Evolutionary conservation across 1,284 basidiomycete species (phyloP).

Genomic region (Ustilago bromivora): DNA sequence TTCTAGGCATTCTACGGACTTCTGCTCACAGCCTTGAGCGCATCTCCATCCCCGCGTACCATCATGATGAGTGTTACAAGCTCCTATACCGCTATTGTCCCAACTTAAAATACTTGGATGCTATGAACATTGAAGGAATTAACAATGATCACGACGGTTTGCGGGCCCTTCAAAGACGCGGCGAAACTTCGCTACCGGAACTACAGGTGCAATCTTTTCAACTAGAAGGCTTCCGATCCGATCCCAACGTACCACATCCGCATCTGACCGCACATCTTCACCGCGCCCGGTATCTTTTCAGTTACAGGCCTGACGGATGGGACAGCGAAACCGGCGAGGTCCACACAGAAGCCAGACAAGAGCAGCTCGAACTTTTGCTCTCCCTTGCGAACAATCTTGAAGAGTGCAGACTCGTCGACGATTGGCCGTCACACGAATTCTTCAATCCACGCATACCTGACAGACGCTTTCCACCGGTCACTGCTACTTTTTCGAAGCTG

Average conservation of each 20-base stretch:
- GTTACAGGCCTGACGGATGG: neutral
- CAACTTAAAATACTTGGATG: constrained; percentile 6
- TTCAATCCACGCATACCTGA: constrained; percentile 1
- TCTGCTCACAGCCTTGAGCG: constrained; percentile 17
- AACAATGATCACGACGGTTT: neutral
- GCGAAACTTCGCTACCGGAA: neutral
- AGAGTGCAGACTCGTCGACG: neutral
- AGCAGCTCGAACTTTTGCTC: neutral
- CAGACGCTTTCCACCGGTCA: neutral
- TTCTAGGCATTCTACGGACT: constrained; percentile 10
- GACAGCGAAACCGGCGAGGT: neutral
- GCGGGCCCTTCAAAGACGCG: neutral
- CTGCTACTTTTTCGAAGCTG: constrained; percentile 2
- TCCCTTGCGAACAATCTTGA: constrained; percentile 8
- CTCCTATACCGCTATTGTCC: constrained; percentile 24
- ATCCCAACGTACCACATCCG: neutral
- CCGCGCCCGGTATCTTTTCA: neutral
- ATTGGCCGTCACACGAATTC: neutral
- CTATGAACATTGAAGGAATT: neutral
- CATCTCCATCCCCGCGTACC: neutral
- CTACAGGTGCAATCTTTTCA: neutral
- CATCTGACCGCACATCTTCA: neutral
- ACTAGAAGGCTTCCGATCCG: neutral
- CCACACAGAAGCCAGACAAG: neutral
- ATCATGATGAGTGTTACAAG: neutral